Evolutionary conservation across 129 eudicot genomes (phyloP).

Genomic region (Flaveria trinervia): DNA sequence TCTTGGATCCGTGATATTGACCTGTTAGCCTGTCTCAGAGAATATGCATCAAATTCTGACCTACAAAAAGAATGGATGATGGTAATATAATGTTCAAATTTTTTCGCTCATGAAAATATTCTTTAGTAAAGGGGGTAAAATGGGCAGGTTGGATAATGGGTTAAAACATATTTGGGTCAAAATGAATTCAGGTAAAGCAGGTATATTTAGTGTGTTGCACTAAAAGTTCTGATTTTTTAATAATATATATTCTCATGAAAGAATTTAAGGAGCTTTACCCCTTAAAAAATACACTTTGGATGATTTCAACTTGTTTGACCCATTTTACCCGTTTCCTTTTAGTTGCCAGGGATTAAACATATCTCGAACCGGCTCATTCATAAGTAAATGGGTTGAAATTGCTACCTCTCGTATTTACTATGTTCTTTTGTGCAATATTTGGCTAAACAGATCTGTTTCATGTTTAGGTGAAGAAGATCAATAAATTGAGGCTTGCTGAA

Average conservation of each 20-base stretch:
- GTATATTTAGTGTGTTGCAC: not conserved
- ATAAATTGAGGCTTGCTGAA: conserved; percentile 61
- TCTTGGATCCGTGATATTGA: conserved; percentile 55
- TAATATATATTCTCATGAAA: not conserved
- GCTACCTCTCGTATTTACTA: not conserved
- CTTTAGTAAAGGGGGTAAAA: not conserved
- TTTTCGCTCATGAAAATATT: not conserved
- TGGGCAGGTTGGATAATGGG: not conserved
- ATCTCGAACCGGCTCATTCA: not conserved
- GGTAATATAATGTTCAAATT: conserved; percentile 31
- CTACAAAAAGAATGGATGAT: conserved; percentile 51
- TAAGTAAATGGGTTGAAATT: not conserved
- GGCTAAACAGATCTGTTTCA: conserved; percentile 8
- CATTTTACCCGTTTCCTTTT: not conserved
- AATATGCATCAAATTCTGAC: conserved; percentile 51
- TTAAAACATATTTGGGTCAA: not conserved
- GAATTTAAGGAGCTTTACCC: not conserved
- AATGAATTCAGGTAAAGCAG: not conserved
- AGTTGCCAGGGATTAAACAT: not conserved
- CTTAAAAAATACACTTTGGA: not conserved
- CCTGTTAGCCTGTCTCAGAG: conserved; percentile 43
- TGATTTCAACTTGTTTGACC: not conserved
- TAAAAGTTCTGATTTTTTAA: not conserved
- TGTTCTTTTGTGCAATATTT: not conserved
- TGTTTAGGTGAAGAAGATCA: conserved; percentile 54